Percentiles rank a stretch among this genome's conserved stretches.
Conservation (phyloP, 768 basidiomycete species). For the Calocybe gangraenosa region DNA sequence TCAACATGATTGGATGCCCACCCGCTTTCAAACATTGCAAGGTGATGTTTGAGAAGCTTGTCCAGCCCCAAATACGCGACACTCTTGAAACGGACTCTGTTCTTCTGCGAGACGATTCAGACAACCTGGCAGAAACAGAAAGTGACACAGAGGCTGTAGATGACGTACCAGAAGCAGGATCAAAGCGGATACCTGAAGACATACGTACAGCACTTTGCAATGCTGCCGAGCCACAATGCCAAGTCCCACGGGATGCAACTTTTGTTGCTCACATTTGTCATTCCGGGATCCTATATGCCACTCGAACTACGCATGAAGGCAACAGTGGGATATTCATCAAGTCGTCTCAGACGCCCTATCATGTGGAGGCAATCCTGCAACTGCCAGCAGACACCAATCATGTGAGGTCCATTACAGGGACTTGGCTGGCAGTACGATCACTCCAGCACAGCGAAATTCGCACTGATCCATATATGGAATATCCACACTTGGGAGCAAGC, state of each 20-base stretch:
- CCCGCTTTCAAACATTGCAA: no score
- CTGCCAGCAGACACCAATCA: background rate
- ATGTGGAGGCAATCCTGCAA: slow-evolving; percentile 11
- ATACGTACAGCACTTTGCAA: no score
- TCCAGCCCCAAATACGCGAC: no score
- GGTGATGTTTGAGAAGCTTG: no score
- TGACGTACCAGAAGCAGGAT: background rate
- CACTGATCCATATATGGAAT: slow-evolving; percentile 1
- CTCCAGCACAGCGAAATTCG: background rate
- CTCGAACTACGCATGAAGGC: slow-evolving; percentile 12
- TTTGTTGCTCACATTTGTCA: background rate
- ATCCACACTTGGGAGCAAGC: slow-evolving; percentile 7
- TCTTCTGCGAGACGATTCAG: no score
- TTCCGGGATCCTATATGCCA: slow-evolving; percentile 6
- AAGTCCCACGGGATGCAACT: no score
- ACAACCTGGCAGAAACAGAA: no score
- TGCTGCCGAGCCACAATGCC: no score
- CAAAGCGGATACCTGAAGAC: no score
- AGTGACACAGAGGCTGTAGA: no score
- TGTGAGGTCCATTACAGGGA: background rate
- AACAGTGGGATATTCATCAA: slow-evolving; percentile 14
- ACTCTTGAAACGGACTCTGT: no score
- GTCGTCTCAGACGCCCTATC: background rate
- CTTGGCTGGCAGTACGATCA: slow-evolving; percentile 3
- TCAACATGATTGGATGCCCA: no score